Conservation (phyloP, 75 land plant genomes). For the Picea glauca region DNA sequence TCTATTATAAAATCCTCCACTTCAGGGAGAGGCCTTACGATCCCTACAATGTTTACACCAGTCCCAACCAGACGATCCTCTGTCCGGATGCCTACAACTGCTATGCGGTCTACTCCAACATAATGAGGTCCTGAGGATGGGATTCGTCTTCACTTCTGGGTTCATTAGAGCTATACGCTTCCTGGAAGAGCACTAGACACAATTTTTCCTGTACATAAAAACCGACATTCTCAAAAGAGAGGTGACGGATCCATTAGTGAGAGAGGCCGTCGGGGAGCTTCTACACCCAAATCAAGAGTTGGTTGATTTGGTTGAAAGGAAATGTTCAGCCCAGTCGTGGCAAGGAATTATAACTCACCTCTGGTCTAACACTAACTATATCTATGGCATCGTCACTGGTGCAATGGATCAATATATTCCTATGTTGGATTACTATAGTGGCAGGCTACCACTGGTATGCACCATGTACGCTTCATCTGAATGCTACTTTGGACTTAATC, state of each 20-base stretch:
- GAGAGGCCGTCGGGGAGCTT: conserved; percentile 32
- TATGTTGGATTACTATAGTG: conserved; percentile 59
- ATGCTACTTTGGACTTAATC: conserved; percentile 80
- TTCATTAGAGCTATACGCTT: conserved; percentile 68
- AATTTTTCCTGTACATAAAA: conserved; percentile 54
- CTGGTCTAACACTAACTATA: conserved; percentile 77
- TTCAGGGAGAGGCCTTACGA: too few relatives aligned
- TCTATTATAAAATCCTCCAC: too few relatives aligned
- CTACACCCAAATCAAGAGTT: conserved; percentile 50
- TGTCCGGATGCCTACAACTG: conserved; percentile 24
- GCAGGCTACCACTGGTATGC: conserved; percentile 65
- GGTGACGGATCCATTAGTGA: conserved; percentile 46
- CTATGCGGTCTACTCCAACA: conserved; percentile 61
- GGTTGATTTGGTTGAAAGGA: conserved; percentile 40
- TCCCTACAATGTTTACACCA: too few relatives aligned
- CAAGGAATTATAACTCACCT: conserved; percentile 69
- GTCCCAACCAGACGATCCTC: too few relatives aligned
- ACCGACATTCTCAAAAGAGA: conserved; percentile 28
- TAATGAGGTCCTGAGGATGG: conserved; percentile 56
- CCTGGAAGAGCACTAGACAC: conserved; percentile 55
- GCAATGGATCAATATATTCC: conserved; percentile 85
- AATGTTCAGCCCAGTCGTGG: conserved; percentile 63
- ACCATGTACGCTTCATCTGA: conserved; percentile 80
- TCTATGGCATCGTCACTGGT: conserved; percentile 71
- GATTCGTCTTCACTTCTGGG: conserved; percentile 74